Base-by-base conservation (phyloP, 2,329 filamentous ascomycete genomes). In the Colletotrichum neosansevieriae region DNA sequence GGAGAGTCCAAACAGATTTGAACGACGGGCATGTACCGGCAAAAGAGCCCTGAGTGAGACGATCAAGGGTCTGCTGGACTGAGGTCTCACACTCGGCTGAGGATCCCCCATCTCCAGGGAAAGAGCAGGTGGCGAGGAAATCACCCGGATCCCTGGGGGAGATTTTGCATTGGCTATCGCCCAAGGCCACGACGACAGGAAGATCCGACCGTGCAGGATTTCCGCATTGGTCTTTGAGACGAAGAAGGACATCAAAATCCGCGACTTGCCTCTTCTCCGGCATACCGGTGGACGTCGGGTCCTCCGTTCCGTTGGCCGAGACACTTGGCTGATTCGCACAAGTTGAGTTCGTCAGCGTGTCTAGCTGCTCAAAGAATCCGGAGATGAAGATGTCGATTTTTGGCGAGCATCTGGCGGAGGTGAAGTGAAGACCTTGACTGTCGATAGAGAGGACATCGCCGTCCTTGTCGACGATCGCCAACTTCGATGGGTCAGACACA, bases 141-240 rank as follows among this genome's bases (percentile, higher is more conserved):
- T 75, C 72, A 6, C 67, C 70, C 1, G 38, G 50, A 10, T 24
- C 38, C 12, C 9, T 17, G 2, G 56, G 38, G 10, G 47, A 34
- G 3, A 45, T 44, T 1, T 70, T 70, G 61, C 79, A 81, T 9
- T 73, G 70, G 0, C 77, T 75, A 5, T 74, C 72, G 2, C 79
- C 79, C 6, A 81, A 67, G 2, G 66, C 69, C 12, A 81, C 4
- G 75, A 79, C 61, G 73, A 80, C 56, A 63, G 72, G 6, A 73
- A 72, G 15, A 78, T 70, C 9, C 70, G 67, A 36, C 2, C 71
- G 71, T n/a, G 79, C 72, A 0, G 74, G 71, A 4, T 74, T 72
- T 4, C 74, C 75, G 51, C 79, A 81, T 58, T 81, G 79, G 29
- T 81, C 79, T 5, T 61, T 69, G 4, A 81, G 72, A 45, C 75